phyloP scores from a whole-genome alignment of 805 yeast species.

The Dipodascus geniculatus region DNA sequence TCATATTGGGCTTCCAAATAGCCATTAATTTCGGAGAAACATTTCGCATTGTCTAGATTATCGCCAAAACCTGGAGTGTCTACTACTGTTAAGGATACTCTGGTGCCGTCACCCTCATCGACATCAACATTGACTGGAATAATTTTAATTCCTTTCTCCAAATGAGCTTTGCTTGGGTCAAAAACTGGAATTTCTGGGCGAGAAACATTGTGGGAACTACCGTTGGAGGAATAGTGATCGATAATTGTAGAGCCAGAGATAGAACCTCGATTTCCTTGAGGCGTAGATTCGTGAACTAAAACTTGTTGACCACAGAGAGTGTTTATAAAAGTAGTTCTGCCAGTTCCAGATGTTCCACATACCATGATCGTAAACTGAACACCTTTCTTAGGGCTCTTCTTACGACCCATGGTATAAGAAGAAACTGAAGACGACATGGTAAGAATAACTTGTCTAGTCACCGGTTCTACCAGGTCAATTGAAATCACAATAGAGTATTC shows the following conservation, averaged over 20 bases:
- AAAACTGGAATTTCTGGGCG: slow-evolving; percentile 14
- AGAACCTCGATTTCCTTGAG: background rate
- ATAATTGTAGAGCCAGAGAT: background rate
- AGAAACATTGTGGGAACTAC: slow-evolving; percentile 1
- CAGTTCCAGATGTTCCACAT: slow-evolving; percentile 63
- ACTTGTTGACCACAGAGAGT: slow-evolving; percentile 45
- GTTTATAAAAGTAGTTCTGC: slow-evolving; percentile 64
- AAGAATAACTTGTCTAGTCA: no score
- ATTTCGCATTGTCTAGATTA: slow-evolving; percentile 48
- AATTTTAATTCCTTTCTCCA: slow-evolving; percentile 30
- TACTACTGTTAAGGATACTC: slow-evolving; percentile 42
- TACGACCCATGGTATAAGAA: slow-evolving; percentile 29
- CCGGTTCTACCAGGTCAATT: background rate
- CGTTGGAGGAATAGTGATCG: background rate
- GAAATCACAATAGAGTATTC: background rate
- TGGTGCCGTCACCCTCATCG: slow-evolving; percentile 40
- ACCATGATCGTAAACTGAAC: slow-evolving; percentile 56
- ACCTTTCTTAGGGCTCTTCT: slow-evolving; percentile 52
- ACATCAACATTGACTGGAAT: slow-evolving; percentile 40
- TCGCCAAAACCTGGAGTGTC: slow-evolving; percentile 76
- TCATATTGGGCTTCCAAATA: slow-evolving; percentile 66
- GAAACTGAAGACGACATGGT: background rate
- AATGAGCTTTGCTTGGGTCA: slow-evolving; percentile 27
- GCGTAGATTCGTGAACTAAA: slow-evolving; percentile 10
- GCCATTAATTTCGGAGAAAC: slow-evolving; percentile 38